A percentile compares a stretch with the other conserved stretches of the same genome.
These are phyloP conservation scores for Allantophomopsis lycopodina DNA, from an alignment of 2,329 filamentous ascomycete genomes.

Conservation along the genomic window DNA sequence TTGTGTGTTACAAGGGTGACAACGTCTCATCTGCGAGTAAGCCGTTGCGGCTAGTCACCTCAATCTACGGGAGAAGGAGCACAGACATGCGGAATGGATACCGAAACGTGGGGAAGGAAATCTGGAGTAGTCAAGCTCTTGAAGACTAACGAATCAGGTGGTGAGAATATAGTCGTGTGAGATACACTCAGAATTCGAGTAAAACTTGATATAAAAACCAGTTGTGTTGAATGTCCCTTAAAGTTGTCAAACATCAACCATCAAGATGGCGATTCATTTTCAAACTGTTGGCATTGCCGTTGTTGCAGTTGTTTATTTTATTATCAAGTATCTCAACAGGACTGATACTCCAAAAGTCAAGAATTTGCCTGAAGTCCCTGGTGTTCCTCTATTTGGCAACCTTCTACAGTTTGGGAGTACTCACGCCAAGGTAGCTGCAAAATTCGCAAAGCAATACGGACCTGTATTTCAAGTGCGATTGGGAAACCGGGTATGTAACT, in stretches of 20 bases:
- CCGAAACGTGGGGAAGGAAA: too few species aligned
- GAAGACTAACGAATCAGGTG: too few species aligned
- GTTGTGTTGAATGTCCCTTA: too few species aligned
- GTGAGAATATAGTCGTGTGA: too few species aligned
- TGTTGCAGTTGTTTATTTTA: constrained; percentile 11
- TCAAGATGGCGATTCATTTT: constrained; percentile 1
- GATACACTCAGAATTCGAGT: too few species aligned
- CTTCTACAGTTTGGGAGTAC: constrained; percentile 43
- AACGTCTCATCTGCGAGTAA: too few species aligned
- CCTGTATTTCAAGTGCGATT: constrained; percentile 54
- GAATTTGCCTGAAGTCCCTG: constrained; percentile 44
- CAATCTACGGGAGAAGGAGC: too few species aligned
- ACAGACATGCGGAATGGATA: too few species aligned
- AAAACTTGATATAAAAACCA: too few species aligned
- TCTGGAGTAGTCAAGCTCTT: too few species aligned
- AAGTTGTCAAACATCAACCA: neutral
- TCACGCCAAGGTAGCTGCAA: constrained; percentile 37
- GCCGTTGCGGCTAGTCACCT: too few species aligned
- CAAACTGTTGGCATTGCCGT: constrained; percentile 11
- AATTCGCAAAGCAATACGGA: constrained; percentile 46
- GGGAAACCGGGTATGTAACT: constrained; percentile 43
- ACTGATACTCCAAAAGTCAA: constrained; percentile 49
- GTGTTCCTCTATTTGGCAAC: constrained; percentile 49
- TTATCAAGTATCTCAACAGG: constrained; percentile 20
- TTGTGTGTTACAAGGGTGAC: too few species aligned